Conservation (phyloP, 768 basidiomycete species). For the Boletus rufocinnamomeus region DNA sequence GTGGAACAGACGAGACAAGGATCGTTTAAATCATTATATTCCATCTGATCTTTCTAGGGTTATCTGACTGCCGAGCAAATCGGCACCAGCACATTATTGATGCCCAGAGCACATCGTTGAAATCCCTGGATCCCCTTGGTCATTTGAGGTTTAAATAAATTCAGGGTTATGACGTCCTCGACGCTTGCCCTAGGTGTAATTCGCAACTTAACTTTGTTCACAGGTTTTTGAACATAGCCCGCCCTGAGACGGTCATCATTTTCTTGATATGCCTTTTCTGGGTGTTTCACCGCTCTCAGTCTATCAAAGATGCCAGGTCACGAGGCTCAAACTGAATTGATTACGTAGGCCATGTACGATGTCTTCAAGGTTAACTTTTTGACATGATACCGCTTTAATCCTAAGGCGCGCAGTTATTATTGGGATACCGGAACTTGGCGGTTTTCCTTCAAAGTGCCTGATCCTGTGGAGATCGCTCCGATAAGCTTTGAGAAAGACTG, state of each 20-base stretch:
- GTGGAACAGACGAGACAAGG: conserved; percentile 2
- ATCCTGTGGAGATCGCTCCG: conserved; percentile 31
- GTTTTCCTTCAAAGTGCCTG: conserved; percentile 19
- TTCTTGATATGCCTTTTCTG: conserved; percentile 21
- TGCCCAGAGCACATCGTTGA: conserved; percentile 4
- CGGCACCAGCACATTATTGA: conserved; percentile 8
- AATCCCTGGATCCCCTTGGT: conserved; percentile 12
- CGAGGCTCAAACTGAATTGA: conserved; percentile 24
- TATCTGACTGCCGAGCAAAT: conserved; percentile 13
- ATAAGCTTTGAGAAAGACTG: conserved; percentile 25
- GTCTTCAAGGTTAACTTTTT: conserved; percentile 33
- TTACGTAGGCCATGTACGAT: conserved; percentile 26
- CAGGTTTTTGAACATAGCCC: conserved; percentile 10
- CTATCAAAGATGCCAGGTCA: conserved; percentile 10
- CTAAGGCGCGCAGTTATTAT: conserved; percentile 19
- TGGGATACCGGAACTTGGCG: conserved; percentile 15
- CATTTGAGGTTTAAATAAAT: conserved; percentile 16
- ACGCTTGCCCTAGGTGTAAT: neutral
- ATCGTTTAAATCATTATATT: conserved; percentile 6
- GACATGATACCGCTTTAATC: conserved; percentile 12
- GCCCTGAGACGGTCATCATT: conserved; percentile 17
- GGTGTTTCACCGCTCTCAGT: conserved; percentile 6
- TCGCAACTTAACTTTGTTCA: conserved; percentile 32
- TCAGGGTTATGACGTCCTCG: conserved; percentile 32
- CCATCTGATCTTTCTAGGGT: conserved; percentile 1